phyloP scores from a whole-genome alignment of 257 asterid species.

The Solanum clarkiae region DNA sequence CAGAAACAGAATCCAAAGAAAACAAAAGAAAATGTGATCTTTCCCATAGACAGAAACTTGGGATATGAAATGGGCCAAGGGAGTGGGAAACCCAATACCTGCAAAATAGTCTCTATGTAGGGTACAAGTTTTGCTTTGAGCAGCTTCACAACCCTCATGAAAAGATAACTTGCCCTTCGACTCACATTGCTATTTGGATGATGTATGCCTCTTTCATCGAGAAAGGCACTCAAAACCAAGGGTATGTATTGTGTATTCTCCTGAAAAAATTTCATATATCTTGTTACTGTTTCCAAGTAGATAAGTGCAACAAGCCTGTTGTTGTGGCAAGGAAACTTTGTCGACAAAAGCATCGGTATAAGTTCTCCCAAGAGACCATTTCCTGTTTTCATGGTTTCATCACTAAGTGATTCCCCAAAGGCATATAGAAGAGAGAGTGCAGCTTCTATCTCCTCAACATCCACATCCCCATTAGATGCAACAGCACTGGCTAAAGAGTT shows the following conservation, averaged over 20 bases:
- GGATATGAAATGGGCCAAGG: background rate
- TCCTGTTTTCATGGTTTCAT: slow-evolving; percentile 55
- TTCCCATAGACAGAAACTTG: background rate
- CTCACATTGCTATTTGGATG: slow-evolving; percentile 73
- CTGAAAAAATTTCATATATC: slow-evolving; percentile 66
- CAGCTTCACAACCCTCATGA: slow-evolving; percentile 85
- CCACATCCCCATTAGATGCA: slow-evolving; percentile 50
- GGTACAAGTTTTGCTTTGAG: slow-evolving; percentile 84
- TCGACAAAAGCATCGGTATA: slow-evolving; percentile 70
- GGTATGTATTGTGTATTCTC: slow-evolving; percentile 80
- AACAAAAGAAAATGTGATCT: background rate
- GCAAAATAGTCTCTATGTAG: slow-evolving; percentile 81
- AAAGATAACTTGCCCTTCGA: slow-evolving; percentile 87
- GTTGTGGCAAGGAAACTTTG: slow-evolving; percentile 84
- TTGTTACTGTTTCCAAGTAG: slow-evolving; percentile 75
- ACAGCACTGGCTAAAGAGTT: slow-evolving; percentile 57
- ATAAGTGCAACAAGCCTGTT: slow-evolving; percentile 84
- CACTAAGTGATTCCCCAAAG: slow-evolving; percentile 73
- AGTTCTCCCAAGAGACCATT: slow-evolving; percentile 62
- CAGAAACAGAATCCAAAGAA: background rate
- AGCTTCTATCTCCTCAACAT: slow-evolving; percentile 90
- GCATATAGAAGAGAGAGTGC: slow-evolving; percentile 84
- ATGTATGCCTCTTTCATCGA: slow-evolving; percentile 92
- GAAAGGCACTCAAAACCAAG: slow-evolving; percentile 60
- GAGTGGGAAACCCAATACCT: slow-evolving; percentile 33